Evolutionary conservation across 306 rosid species (phyloP), one percentile per base, ranked within the genome.

Genomic region (Vigna hirtella): DNA sequence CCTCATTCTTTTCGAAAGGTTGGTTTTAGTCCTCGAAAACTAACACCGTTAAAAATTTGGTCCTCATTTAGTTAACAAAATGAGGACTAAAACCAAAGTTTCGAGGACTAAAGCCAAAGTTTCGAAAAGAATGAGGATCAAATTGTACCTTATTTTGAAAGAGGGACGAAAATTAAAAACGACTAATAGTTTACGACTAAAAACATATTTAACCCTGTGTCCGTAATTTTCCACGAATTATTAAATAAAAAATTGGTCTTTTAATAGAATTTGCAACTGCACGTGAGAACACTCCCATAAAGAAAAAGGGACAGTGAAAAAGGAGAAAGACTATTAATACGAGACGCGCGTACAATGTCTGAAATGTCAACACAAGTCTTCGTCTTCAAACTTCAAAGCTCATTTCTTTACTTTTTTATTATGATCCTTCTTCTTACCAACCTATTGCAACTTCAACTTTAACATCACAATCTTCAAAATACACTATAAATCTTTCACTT

Each of bases 291-390:
- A 16, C 15, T 12, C 22, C 0, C 0, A 58, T 9, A 34, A 66
- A 66, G 53, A 66, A 66, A 66, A 42, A 40, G 34, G 9, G 28
- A 26, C 8, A 64, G 48, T 3, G 38, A 34, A 34, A 32, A 32
- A 4, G 36, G 5, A 28, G 34, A 28, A 24, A 17, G 24, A 63
- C 1, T 20, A 40, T 1, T 40, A 8, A 7, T 11, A 4, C 3
- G 48, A 1, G 51, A 40, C 78, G 61, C 61, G 55, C 13, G 32
- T 63, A 34, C 45, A 28, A 28, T 4, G 52, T 66, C 32, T 59
- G 86, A 66, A 84, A 66, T 77, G 87, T 84, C 87, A 80, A 72
- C 7, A 1, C 17, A 49, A 64, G 66, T 34, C 55, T 74, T 4
- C 48, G 5, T 45, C 55, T 69, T 69, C 73, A 17, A 58, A 42